These are phyloP conservation scores for Claviceps sp. DNA, from an alignment of 2,329 filamentous ascomycete species.

Conservation along the genomic window DNA sequence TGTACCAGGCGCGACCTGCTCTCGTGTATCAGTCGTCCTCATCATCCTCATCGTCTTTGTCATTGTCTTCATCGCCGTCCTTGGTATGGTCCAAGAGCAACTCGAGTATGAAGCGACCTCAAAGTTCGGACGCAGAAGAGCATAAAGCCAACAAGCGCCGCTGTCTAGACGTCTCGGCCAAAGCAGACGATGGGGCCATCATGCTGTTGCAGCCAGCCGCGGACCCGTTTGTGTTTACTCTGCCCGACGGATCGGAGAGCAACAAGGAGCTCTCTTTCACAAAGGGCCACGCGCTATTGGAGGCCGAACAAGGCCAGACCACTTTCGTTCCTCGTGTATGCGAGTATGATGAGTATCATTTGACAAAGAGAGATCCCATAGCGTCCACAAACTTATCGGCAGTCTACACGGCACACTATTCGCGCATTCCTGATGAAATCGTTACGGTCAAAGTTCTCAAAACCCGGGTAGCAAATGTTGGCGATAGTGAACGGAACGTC, in stretches of 20 bases:
- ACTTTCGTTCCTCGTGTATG: conserved; percentile 34
- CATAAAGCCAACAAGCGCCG: conserved; percentile 32
- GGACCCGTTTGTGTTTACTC: conserved; percentile 37
- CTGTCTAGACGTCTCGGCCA: conserved; percentile 17
- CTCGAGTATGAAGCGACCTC: conserved; percentile 37
- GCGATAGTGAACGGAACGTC: conserved; percentile 37
- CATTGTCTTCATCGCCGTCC: background rate
- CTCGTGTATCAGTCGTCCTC: conserved; percentile 16
- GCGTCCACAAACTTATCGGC: conserved; percentile 40
- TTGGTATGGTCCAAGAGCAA: conserved; percentile 21
- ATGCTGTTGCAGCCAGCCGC: conserved; percentile 38
- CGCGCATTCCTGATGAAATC: conserved; percentile 36
- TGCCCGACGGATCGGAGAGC: conserved; percentile 31
- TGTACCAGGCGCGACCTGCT: conserved; percentile 21
- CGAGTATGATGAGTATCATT: conserved; percentile 38
- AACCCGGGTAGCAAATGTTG: conserved; percentile 28
- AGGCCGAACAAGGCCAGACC: conserved; percentile 35
- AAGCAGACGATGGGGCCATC: conserved; percentile 36
- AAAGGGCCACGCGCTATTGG: conserved; percentile 36
- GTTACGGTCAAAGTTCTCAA: conserved; percentile 50
- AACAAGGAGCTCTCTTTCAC: conserved; percentile 32
- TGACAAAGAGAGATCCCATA: conserved; percentile 44
- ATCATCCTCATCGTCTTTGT: background rate
- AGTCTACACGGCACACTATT: conserved; percentile 42
- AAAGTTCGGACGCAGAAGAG: conserved; percentile 30